Evolutionary conservation across 2,329 filamentous ascomycete species (phyloP).

Genomic region (Penicillium sp.): DNA sequence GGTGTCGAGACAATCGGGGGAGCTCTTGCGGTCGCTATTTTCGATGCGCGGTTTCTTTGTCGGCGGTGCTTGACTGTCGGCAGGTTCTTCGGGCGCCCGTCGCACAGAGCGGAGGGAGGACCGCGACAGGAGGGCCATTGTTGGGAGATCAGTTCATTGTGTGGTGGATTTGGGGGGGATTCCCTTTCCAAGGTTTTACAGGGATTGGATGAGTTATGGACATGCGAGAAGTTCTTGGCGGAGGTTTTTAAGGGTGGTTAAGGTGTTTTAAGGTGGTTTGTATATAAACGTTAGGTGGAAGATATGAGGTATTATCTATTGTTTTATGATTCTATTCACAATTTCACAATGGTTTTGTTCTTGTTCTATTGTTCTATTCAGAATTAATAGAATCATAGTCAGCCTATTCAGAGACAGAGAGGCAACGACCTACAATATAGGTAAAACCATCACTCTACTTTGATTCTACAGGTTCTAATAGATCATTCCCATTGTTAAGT

Average conservation of each 20-base stretch:
- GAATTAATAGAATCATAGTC: not conserved
- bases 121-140: constrained; percentile 38
- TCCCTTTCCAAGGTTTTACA: constrained; percentile 1
- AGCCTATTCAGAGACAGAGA: not conserved
- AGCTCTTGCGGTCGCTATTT: constrained; percentile 30
- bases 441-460: not conserved
- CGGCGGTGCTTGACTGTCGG: constrained; percentile 22
- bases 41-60: constrained; percentile 31
- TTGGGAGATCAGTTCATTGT: constrained; percentile 23
- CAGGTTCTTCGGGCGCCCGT: constrained; percentile 28
- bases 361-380: not conserved
- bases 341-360: not conserved
- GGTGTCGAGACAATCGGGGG: constrained; percentile 35
- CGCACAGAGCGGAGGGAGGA: constrained; percentile 36
- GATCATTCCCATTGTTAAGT: not conserved
- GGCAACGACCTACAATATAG: not conserved
- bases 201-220: constrained; percentile 3
- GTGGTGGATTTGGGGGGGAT: constrained; percentile 7
- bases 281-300: not conserved
- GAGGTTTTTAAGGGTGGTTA: not conserved
- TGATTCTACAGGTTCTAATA: not conserved
- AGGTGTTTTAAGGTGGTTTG: not conserved
- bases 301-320: not conserved
- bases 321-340: not conserved
- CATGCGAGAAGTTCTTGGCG: constrained; percentile 16